Evolutionary conservation across 768 basidiomycete genomes (phyloP).

Genomic region (Termitomyces sp.): DNA sequence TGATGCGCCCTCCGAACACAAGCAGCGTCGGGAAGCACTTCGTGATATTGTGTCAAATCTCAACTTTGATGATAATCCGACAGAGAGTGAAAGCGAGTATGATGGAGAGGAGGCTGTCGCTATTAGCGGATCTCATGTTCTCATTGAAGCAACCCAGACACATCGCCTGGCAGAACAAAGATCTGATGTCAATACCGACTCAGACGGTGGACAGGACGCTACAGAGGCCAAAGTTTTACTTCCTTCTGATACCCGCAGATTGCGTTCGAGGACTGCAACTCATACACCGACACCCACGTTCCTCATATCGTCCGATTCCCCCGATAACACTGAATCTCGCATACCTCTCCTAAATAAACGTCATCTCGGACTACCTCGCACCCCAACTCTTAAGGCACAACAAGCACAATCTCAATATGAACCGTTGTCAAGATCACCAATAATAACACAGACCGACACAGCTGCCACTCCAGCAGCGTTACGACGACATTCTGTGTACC

Average conservation of each 20-base stretch:
- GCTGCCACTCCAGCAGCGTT: slow-evolving; percentile 18
- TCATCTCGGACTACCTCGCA: slow-evolving; percentile 8
- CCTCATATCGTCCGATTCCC: slow-evolving; percentile 13
- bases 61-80: slow-evolving; percentile 5
- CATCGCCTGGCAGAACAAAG: slow-evolving; percentile 7
- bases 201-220: slow-evolving; percentile 6
- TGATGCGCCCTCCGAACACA: slow-evolving; percentile 15
- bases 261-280: slow-evolving; percentile 19
- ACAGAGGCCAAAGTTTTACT: neutral
- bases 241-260: slow-evolving; percentile 8
- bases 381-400: neutral
- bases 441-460: slow-evolving; percentile 18
- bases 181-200: slow-evolving; percentile 24
- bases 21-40: slow-evolving; percentile 28
- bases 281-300: slow-evolving; percentile 17
- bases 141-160: neutral
- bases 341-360: neutral
- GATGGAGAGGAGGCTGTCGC: slow-evolving; percentile 29
- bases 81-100: slow-evolving; percentile 24
- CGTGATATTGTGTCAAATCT: slow-evolving; percentile 30
- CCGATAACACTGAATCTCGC: slow-evolving; percentile 5
- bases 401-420: slow-evolving; percentile 1
- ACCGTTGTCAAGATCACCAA: slow-evolving; percentile 22
- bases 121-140: slow-evolving; percentile 24
- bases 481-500: slow-evolving; percentile 24